Evolutionary conservation across 1,284 basidiomycete genomes (phyloP), one percentile per base, ranked within the genome.

Genomic region (Stygiomarasmius scandens): DNA sequence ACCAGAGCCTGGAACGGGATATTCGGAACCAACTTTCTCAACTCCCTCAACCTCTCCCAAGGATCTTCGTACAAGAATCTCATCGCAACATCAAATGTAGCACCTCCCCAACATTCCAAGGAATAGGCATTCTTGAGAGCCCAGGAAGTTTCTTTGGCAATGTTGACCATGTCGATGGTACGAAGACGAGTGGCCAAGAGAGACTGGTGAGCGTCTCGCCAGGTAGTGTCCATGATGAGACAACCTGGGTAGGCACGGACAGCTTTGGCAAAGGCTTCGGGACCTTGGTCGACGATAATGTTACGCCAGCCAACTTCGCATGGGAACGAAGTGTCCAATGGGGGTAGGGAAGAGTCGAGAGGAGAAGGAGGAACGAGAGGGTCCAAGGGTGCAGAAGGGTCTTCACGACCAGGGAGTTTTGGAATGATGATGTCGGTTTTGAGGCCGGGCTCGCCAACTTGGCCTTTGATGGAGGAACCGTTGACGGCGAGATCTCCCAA

Each of bases 21-120:
- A 76, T 99, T 99, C 60, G 97, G 97, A 14, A 99, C 97, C 55
- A 99, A 83, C 77, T 95, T 95, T 65, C 97, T 88, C 60, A 99
- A 84, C 44, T 92, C 92, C 65, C 97, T 89, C 78, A 99, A 79
- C 67, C 97, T 87, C 74, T 98, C 96, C 97, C 97, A 99, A 67
- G 97, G 97, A 77, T 99, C 97, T 75, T 99, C 97, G 74, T 99
- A 98, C 71, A 99, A 79, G 91, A 99, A 99, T 57, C 96, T 90
- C 96, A 99, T 98, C 32, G 97, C 92, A 50, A 99, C 97, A 74
- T 99, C 97, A 71, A 99, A 99, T 3, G 97, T 99, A 49, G 97
- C 97, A 64, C 97, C 97, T 70, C 97, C 97, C 97, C 97, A 99
- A 83, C 96, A 98, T 74, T 99, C 97, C 64, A 99, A 77, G 70